Base-by-base conservation (phyloP, 2,329 filamentous ascomycete species). In the Sordariomycetes sp. region DNA sequence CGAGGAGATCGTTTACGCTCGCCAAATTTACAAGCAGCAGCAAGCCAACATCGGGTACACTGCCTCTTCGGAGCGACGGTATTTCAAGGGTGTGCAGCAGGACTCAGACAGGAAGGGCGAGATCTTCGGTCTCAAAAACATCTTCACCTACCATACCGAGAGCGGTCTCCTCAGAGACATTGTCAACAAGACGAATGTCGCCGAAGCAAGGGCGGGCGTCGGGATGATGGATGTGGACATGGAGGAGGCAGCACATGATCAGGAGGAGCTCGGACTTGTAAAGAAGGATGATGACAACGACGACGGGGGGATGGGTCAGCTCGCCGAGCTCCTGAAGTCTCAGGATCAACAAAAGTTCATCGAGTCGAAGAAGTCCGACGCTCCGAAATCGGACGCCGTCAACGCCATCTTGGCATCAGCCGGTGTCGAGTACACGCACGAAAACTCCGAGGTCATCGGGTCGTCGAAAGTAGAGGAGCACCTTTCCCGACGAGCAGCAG, bases 21-120 rank as follows among this genome's bases (percentile, higher is more conserved):
- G 92, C 6, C 92, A 98, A 49, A 92, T 98, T 25, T 98, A 98
- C 69, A 98, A 98, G 57, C 92, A 98, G 52, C 92, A 98, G 50
- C 92, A 96, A 60, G 90, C 92, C 18, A 96, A 95, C 49, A 96
- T 98, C 38, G 92, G 86, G 1, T 96, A 98, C 57, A 93, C 81
- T 21, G 92, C 92, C 1, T 93, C 86, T 0, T 82, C 80, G 5
- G 92, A 98, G 57, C 79, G 92, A 4, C 78, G 92, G 2, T 98
- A 98, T 56, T 98, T 98, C 64, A 87, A 82, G 45, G 92, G 92
- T 26, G 86, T 96, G 0, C 90, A 95, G 58, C 82, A 93, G 41
- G 76, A 86, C 44, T 76, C 75, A 17, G 75, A 75, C 19, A 79
- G 88, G 43, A 90, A 90, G 46, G 92, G 92, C 12, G 92, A 98